phyloP scores from a whole-genome alignment of 179 eudicot species.

The Heliamphora pulchella region DNA sequence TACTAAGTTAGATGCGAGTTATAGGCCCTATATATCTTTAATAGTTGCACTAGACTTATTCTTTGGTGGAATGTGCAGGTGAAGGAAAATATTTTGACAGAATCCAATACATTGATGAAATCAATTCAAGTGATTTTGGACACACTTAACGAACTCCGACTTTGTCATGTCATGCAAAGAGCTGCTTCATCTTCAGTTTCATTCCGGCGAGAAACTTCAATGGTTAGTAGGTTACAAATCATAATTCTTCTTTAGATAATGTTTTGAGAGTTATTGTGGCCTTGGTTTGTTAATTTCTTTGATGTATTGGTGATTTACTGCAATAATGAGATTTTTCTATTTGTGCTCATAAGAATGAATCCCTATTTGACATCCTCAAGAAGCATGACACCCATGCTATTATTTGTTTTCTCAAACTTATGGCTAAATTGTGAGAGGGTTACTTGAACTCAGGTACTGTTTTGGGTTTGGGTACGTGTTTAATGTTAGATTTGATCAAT shows the following conservation, averaged over 20 bases:
- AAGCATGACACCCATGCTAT: not conserved
- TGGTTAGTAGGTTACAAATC: slow-evolving; percentile 36
- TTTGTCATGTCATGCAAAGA: slow-evolving; percentile 63
- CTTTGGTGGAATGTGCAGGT: slow-evolving; percentile 43
- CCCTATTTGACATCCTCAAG: not conserved
- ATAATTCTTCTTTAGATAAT: not conserved
- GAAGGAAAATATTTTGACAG: slow-evolving; percentile 56
- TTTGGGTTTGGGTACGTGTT: not conserved
- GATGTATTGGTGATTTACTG: not conserved
- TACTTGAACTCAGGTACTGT: not conserved
- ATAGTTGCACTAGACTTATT: not conserved
- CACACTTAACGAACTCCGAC: slow-evolving; percentile 81
- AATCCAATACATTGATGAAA: slow-evolving; percentile 62
- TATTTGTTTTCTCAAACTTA: not conserved
- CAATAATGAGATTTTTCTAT: not conserved
- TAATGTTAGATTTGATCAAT: not conserved
- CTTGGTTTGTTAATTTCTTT: not conserved
- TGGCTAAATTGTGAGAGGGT: not conserved
- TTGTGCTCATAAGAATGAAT: not conserved
- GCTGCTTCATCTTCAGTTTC: slow-evolving; percentile 35
- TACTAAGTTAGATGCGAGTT: not conserved
- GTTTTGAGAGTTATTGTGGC: not conserved
- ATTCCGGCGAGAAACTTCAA: slow-evolving; percentile 39
- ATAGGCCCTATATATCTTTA: not conserved
- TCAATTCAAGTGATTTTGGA: slow-evolving; percentile 69